phyloP scores from a whole-genome alignment of 805 yeast genomes.

The Maudiozyma turicensis region DNA sequence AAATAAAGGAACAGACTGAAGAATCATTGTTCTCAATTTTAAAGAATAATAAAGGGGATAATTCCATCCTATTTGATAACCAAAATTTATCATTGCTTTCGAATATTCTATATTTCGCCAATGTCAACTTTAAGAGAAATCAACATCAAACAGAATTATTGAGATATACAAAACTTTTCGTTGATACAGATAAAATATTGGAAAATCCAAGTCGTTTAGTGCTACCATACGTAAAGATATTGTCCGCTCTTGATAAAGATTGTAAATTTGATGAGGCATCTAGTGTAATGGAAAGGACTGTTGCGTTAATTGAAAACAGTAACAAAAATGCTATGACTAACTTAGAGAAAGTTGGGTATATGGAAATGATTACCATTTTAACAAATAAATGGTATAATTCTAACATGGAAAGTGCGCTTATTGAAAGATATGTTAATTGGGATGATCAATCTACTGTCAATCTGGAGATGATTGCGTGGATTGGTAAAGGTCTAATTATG shows the following conservation, averaged over 20 bases:
- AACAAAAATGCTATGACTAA: neutral
- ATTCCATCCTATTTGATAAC: constrained; percentile 15
- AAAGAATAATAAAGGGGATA: neutral
- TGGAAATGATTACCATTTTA: constrained; percentile 21
- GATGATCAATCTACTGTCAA: constrained; percentile 14
- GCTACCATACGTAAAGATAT: constrained; percentile 34
- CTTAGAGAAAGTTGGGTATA: constrained; percentile 20
- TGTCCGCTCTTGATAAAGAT: constrained; percentile 44
- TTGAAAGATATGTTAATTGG: constrained; percentile 10
- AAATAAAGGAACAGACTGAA: constrained; percentile 16
- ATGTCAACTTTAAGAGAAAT: constrained; percentile 22
- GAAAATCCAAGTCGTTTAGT: constrained; percentile 27
- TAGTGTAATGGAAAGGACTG: constrained; percentile 4
- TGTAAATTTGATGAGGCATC: constrained; percentile 16
- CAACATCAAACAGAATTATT: constrained; percentile 39
- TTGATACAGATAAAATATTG: constrained; percentile 14
- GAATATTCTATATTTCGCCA: constrained; percentile 29
- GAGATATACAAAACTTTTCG: constrained; percentile 32
- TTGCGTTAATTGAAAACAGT: neutral
- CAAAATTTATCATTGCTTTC: constrained; percentile 22
- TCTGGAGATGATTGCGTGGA: constrained; percentile 59
- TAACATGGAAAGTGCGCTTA: neutral
- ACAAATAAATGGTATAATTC: constrained; percentile 25
- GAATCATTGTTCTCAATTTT: constrained; percentile 10
- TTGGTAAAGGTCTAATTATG: constrained; percentile 58